Base-by-base conservation (phyloP, 1,284 basidiomycete genomes). In the Ustilago vetiveriae region DNA sequence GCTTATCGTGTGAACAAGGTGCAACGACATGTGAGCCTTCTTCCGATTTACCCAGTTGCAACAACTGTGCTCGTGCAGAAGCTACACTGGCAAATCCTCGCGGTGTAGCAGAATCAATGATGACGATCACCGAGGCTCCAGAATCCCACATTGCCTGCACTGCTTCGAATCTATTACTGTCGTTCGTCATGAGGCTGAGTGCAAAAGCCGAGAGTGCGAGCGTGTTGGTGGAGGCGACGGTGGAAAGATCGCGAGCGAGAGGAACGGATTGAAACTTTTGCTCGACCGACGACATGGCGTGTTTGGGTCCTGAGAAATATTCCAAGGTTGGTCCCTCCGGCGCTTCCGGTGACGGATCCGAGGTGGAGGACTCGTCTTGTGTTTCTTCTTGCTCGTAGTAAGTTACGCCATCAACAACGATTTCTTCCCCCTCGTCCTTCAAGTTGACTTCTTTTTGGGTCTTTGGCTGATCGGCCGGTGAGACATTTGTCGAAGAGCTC, bases 1-100 rank as follows among this genome's bases (percentile, higher is more conserved):
- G 85, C 14, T 86, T 86, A 79, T 98, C 94, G 80, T 98, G 95
- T 21, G 96, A 92, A 79, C 96, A 99, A 87, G 94, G 82, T 4
- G 60, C 69, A 2, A 94, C 84, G 16, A 94, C 89, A 83, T 92
- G 89, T 37, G 87, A 87, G 4, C 49, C 52, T 2, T 8, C 35
- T 4, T 11, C 13, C 14, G 44, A 22, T 13, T 50, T 53, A 29
- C 90, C 92, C 66, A 90, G 82, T 40, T 85, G 84, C 22, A 98
- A 85, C 2, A 98, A 83, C 72, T 88, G 87, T 52, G 91, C 87
- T 53, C 95, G 86, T 1, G 95, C 94, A 70, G 90, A 88, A n/a
- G 89, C 88, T 44, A 98, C 88, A 37, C 86, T 85, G 62, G 89
- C 87, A 82, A 96, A 98, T 0, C 93, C 93, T 32, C 86, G 84